Base-by-base conservation (phyloP, 192 early-diverging fungal species). In the Backusella sp. region DNA sequence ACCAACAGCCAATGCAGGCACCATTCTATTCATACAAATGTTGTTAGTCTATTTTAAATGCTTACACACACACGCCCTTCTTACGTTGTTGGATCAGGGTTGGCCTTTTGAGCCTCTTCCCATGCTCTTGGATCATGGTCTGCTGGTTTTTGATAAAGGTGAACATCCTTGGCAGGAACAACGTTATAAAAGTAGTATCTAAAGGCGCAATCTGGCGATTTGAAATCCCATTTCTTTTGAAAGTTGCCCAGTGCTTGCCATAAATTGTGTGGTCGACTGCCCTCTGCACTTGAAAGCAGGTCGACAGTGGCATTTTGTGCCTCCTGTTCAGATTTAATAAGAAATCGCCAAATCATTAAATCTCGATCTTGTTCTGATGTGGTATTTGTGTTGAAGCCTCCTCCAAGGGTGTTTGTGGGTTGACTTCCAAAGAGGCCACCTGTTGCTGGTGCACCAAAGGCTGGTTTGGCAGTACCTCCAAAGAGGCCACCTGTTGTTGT, bases 131-230 rank as follows among this genome's bases (percentile, higher is more conserved):
- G 73, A 66, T 97, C 94, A 17, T 94, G 84, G 76, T 89, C 87
- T 1, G 89, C 87, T 14, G 92, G 91, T 62, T 87, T 90, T 68
- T 85, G 88, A 71, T 98, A 98, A 52, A 90, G 75, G 30, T 85
- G 86, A 12, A 93, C 93, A 85, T 97, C 94, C 3, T 83, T 87
- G 0, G 96, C 92, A 81, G 95, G 91, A 0, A 94, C 95, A 75
- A 95, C 90, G 78, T 98, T 99, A 84, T 99, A 99, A 80, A 99
- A 97, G 77, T 97, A 99, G 75, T 96, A 91, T 88, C 92, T 92
- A 79, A 97, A 96, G 62, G 91, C 89, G 76, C 93, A 97, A 72
- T 86, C 84, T 15, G 93, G 91, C 53, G 88, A 91, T 26, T 87
- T 79, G 8, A 94, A 91, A 75, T 96, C 89, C 95, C 95, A 97